Percentiles rank a stretch among this genome's conserved stretches.
Evolutionary conservation across 805 yeast species (phyloP).

Genomic region (Zygoascus ofunaensis): DNA sequence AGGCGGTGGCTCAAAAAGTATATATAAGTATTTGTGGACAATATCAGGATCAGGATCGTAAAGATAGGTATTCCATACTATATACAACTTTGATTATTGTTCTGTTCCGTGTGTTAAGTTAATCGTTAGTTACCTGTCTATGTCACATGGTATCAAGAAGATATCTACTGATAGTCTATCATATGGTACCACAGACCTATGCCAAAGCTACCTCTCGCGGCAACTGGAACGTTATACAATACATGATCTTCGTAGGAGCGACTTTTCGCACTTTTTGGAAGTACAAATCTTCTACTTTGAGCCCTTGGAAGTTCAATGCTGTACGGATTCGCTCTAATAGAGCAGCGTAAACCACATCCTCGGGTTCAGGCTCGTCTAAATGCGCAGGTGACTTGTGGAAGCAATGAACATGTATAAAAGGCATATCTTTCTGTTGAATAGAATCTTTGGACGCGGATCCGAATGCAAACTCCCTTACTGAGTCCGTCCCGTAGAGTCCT

Average conservation of each 20-base stretch:
- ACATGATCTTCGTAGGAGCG: constrained; percentile 96
- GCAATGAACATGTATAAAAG: constrained; percentile 77
- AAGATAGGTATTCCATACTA: too few species aligned
- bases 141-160: too few species aligned
- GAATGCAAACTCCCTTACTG: constrained; percentile 10
- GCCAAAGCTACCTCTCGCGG: constrained; percentile 33
- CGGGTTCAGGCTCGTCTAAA: constrained; percentile 66
- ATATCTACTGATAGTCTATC: too few species aligned
- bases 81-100: too few species aligned
- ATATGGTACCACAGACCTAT: neutral
- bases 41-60: too few species aligned
- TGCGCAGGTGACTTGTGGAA: constrained; percentile 79
- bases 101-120: too few species aligned
- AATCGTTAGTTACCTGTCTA: too few species aligned
- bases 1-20: too few species aligned
- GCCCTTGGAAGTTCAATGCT: constrained; percentile 35
- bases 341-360: constrained; percentile 58
- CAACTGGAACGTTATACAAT: constrained; percentile 71
- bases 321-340: constrained; percentile 47
- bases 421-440: constrained; percentile 36
- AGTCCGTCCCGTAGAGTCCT: constrained; percentile 51
- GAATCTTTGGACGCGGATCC: constrained; percentile 5
- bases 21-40: too few species aligned
- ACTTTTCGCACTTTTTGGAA: constrained; percentile 89
- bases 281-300: constrained; percentile 37